These are phyloP conservation scores for Bolboschoenus planiculmis DNA, from an alignment of 176 grass and related monocot species.

Conservation along the genomic window DNA sequence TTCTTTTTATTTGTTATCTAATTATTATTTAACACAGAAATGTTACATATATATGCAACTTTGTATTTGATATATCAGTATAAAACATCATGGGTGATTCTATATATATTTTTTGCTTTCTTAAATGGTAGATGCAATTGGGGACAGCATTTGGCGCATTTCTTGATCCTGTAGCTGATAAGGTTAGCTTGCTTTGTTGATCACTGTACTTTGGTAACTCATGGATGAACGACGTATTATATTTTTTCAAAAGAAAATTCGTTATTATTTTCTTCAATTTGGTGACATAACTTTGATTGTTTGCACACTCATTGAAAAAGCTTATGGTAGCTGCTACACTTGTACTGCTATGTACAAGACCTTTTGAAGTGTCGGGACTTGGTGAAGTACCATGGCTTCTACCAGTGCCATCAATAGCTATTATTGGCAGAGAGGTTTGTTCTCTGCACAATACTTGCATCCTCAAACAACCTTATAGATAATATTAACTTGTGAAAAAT, in stretches of 20 bases:
- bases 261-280: neutral
- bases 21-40: neutral
- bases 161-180: conserved; percentile 99
- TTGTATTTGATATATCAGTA: neutral
- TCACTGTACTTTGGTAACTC: neutral
- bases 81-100: neutral
- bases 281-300: neutral
- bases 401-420: conserved; percentile 90
- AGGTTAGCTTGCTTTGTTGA: conserved; percentile 45
- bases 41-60: neutral
- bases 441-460: neutral
- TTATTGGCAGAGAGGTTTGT: conserved; percentile 97
- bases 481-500: neutral
- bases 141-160: conserved; percentile 98
- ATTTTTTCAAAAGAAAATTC: neutral
- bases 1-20: conserved; percentile 14
- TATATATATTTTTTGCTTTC: neutral
- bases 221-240: neutral
- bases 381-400: conserved; percentile 69
- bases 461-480: neutral
- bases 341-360: conserved; percentile 77
- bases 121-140: conserved; percentile 65
- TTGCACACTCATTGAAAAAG: conserved; percentile 34
- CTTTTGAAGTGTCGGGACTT: conserved; percentile 62
- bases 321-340: conserved; percentile 97